Base-by-base conservation (phyloP, 805 yeast genomes). In the Wickerhamomyces bisporus region DNA sequence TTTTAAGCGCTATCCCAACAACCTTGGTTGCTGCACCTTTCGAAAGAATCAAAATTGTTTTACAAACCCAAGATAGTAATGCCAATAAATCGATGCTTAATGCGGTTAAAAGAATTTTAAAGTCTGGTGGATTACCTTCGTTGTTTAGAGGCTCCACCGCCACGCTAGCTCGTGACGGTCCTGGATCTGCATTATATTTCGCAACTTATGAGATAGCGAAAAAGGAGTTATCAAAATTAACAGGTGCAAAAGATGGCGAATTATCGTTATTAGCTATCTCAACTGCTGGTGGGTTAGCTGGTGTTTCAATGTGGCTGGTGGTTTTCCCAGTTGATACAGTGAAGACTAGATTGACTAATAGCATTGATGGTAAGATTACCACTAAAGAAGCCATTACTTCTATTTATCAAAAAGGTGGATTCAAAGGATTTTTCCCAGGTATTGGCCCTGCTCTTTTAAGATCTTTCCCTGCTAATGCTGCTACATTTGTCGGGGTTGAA, bases 391-490 rank as follows among this genome's bases (percentile, higher is more conserved):
- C 87, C 26, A 76, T 96, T 8, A 65, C 66, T 40, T 67, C 73
- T 38, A 81, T 91, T 35, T 87, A 88, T 58, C 59, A 65, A 6
- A 75, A 75, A 45, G 91, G 89, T 17, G 97, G 97, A 19, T 48
- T 87, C 47, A 83, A 79, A 58, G 96, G 94, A 0, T 91, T 91
- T 65, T 91, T 89, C 86, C 98, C 98, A 3, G 98, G 98, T 40
- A 71, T 91, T 18, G 97, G 96, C 0, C 97, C 98, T 6, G 98
- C 98, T 3, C 67, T 91, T 55, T 77, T 87, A 19, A 76, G 98
- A 62, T 81, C 95, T 29, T 91, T 93, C 82, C 98, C 98, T 3
- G 98, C 98, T 17, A 91, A 93, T 62, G 98, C 98, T n/a, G 98
- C 98, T 8, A 89, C 98, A 3, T 91, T 91, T 66, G 74, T 87